These are phyloP conservation scores for Platanus orientalis DNA, from an alignment of 164 flowering plant genomes.

Conservation along the genomic window DNA sequence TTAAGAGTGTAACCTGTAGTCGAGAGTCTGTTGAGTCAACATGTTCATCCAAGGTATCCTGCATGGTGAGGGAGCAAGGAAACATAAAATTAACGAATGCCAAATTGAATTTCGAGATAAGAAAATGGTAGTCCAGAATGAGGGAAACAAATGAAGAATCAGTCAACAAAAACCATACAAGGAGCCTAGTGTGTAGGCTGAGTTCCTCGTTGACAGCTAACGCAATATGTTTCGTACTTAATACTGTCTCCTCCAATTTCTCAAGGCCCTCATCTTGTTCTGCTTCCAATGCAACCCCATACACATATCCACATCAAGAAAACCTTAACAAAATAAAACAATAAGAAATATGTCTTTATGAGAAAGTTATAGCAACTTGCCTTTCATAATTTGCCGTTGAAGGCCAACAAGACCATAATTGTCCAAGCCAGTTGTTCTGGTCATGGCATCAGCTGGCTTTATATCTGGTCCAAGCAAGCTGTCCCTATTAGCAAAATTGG, in stretches of 20 bases:
- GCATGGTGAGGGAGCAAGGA: constrained; percentile 9
- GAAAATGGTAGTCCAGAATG: constrained; percentile 1
- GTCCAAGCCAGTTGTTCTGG: constrained; percentile 50
- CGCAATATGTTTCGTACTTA: constrained; percentile 64
- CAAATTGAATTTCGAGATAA: not conserved
- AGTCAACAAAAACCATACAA: constrained; percentile 32
- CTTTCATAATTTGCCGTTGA: constrained; percentile 64
- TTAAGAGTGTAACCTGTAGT: constrained; percentile 33
- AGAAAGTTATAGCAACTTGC: constrained; percentile 22
- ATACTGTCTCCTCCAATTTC: constrained; percentile 57
- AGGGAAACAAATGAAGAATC: not conserved
- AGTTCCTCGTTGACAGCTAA: constrained; percentile 68
- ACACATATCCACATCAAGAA: constrained; percentile 1
- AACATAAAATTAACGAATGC: not conserved
- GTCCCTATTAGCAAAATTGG: constrained; percentile 57
- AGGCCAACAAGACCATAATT: constrained; percentile 58
- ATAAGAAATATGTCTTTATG: not conserved
- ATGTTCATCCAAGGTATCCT: constrained; percentile 62
- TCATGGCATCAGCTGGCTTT: constrained; percentile 45
- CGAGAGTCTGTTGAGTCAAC: constrained; percentile 53
- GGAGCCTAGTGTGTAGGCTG: constrained; percentile 47
- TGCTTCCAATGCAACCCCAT: constrained; percentile 19
- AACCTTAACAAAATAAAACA: not conserved
- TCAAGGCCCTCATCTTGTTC: constrained; percentile 80
- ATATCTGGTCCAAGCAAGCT: constrained; percentile 66